Percentiles rank a stretch among this genome's conserved stretches.
These are phyloP conservation scores for Sporormia fimetaria DNA, from an alignment of 495 filamentous ascomycete species.

Conservation along the genomic window DNA sequence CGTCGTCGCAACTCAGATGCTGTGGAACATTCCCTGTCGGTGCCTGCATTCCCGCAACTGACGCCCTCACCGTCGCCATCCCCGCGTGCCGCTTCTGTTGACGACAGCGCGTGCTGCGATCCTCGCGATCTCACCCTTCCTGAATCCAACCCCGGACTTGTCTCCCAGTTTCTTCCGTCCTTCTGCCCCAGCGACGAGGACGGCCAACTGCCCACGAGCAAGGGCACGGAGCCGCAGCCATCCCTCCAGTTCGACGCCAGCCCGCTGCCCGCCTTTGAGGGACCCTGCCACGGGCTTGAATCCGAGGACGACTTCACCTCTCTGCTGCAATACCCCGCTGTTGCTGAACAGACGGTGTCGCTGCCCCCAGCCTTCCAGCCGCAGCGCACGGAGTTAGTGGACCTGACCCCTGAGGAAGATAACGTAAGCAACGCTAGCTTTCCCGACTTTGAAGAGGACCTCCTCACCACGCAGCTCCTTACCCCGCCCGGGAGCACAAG, in stretches of 20 bases:
- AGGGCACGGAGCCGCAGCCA: constrained; percentile 37
- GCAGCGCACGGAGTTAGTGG: constrained; percentile 56
- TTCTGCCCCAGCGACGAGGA: constrained; percentile 65
- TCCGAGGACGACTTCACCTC: constrained; percentile 82
- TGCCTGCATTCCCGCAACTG: constrained; percentile 72
- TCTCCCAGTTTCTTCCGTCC: constrained; percentile 55
- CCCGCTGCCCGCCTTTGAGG: constrained; percentile 66
- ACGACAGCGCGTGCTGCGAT: constrained; percentile 82
- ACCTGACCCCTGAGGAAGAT: constrained; percentile 52
- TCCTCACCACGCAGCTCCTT: constrained; percentile 40
- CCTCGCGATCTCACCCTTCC: constrained; percentile 81
- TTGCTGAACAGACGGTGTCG: constrained; percentile 42
- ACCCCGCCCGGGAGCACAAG: constrained; percentile 34
- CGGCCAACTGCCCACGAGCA: constrained; percentile 40
- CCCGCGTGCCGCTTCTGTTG: constrained; percentile 55
- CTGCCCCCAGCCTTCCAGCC: constrained; percentile 64
- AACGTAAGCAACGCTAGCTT: constrained; percentile 66
- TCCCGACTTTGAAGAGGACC: constrained; percentile 61
- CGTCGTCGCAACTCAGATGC: too few species aligned
- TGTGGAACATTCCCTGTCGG: constrained; percentile 64
- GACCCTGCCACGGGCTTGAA: constrained; percentile 83
- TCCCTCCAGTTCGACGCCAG: constrained; percentile 43
- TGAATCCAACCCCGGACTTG: too few species aligned
- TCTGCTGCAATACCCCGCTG: constrained; percentile 58
- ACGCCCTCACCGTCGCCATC: constrained; percentile 72